Evolutionary conservation across 208 protist genomes (phyloP), one percentile per base, ranked within the genome.

Genomic region (Angomonas deanei): DNA sequence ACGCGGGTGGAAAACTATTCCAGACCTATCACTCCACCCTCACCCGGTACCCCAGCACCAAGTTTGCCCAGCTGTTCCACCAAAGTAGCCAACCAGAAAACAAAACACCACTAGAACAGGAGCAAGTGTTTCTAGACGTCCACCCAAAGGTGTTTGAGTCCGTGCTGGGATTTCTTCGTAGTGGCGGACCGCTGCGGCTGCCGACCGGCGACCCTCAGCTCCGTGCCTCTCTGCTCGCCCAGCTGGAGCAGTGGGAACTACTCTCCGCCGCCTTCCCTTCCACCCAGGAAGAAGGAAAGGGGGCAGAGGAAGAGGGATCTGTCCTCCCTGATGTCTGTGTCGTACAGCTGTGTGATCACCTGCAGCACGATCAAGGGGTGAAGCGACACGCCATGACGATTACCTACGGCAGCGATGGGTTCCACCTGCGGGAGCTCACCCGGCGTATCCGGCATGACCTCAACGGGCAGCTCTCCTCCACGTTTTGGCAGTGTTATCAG

Each of bases 401-500:
- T 61, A 94, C 83, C 31, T 94, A 82, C 71, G 88, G 88, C 30
- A 75, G 82, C 17, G 83, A 94, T 65, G 88, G 88, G 21, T 94
- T 91, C 59, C 73, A 86, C 36, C 66, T 94, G 27, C 88, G 88
- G 24, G 31, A 30, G 38, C 79, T 94, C 46, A 84, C 83, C 17
- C 79, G 76, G 48, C 60, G 72, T 67, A 91, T 94, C 32, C 84
- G 88, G 17, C 55, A 72, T 24, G 88, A 94, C 55, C 59, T 94
- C 32, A 79, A 90, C 50, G 31, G 27, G 56, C 83, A 89, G 68
- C 76, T 94, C 3, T 90, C 84, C 53, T 92, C 84, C 3, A 94
- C 88, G 3, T 94, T 91, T 66, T 94, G 88, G 85, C 88, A 94
- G 71, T 88, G 81, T 72, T 91, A 92, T 59, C 88, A 94, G 66